Base-by-base conservation (phyloP, 1,139 yeast genomes). In the Zygosaccharomyces sapae region DNA sequence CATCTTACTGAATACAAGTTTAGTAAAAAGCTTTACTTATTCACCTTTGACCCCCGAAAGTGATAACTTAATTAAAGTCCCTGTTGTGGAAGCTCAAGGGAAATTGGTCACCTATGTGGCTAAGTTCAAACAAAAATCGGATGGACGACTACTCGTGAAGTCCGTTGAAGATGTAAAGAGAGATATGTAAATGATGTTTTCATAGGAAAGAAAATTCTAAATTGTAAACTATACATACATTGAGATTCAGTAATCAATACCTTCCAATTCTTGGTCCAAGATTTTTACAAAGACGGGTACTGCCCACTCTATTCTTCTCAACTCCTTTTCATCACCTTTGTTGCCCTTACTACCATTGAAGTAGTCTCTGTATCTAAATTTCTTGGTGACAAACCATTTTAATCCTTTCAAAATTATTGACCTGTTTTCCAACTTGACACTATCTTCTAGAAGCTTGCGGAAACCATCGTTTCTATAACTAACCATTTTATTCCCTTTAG, bases 91-190 rank as follows among this genome's bases (percentile, higher is more conserved):
- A 48, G 64, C 70, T 1, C 76, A 69, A 22, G 71, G 67, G 18
- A 66, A 69, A 48, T 68, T 77, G 22, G 80, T 77, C 30, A 83
- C 89, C 0, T 87, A 77, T 62, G 72, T 87, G 41, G 70, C 85
- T 30, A 80, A 80, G 57, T 95, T 89, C 36, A 90, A 89, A 69
- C 79, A 83, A 13, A 72, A 73, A 37, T 74, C 72, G 2, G 96
- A 87, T 65, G 96, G 89, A 18, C 71, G 76, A 38, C 79, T 76
- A 48, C 74, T 90, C 49, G 68, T 77, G 29, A 72, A 74, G 8
- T 71, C 77, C 7, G 71, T 88, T 48, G 78, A 83, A 55, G 75
- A 73, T 45, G 69, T 68, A 4, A 69, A 70, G 53, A 56, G 57
- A 36, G 56, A 55, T 46, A 58, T 65, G 64, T 59, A 55, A 51